These are phyloP conservation scores for Eimeria falciformis DNA, from an alignment of 169 alveolate genomes.

Conservation along the genomic window DNA sequence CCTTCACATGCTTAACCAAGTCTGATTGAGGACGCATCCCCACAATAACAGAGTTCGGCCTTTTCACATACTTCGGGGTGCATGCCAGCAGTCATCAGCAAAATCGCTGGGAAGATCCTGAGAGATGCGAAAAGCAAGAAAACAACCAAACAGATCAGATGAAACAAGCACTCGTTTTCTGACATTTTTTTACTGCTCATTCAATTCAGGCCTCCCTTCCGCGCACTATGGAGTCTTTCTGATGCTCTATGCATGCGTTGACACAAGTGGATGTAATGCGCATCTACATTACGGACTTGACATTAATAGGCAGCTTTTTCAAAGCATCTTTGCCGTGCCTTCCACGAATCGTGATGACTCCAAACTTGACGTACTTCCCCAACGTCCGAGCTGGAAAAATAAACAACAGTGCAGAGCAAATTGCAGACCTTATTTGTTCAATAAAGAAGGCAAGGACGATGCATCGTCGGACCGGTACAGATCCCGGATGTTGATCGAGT, in stretches of 20 bases:
- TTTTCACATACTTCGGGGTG: conserved; percentile 67
- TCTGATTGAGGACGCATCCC: too few species aligned
- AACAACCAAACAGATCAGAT: background rate
- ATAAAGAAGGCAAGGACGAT: too few species aligned
- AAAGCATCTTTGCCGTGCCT: conserved; percentile 29
- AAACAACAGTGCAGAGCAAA: background rate
- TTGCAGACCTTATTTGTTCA: too few species aligned
- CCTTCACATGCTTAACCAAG: too few species aligned
- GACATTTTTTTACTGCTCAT: too few species aligned
- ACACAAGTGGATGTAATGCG: too few species aligned
- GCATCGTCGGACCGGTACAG: background rate
- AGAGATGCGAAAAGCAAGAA: background rate
- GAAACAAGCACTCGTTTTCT: too few species aligned
- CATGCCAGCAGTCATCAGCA: conserved; percentile 71
- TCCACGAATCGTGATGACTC: conserved; percentile 51
- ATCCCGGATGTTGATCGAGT: background rate
- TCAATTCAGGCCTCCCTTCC: too few species aligned
- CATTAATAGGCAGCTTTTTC: conserved; percentile 63
- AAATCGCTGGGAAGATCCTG: conserved; percentile 74
- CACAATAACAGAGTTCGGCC: background rate
- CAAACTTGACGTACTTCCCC: conserved; percentile 71
- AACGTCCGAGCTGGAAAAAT: conserved; percentile 61
- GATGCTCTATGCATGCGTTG: too few species aligned
- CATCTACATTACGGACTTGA: conserved; percentile 40
- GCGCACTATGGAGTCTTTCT: too few species aligned